phyloP scores from a whole-genome alignment of 1,284 basidiomycete genomes.

The Naganishia liquefaciens region DNA sequence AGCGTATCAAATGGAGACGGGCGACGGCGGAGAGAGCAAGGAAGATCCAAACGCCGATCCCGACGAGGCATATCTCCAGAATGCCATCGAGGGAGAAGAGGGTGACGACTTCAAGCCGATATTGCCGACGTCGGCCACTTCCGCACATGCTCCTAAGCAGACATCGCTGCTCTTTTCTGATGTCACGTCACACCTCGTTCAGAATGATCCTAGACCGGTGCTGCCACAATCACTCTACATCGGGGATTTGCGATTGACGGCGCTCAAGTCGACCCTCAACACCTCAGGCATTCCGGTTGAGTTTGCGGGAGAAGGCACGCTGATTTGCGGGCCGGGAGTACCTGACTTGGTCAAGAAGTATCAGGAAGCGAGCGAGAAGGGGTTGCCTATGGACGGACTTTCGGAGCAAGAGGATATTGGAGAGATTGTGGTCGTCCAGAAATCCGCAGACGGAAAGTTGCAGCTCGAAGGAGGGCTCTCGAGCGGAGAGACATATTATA shows the following conservation, averaged over 20 bases:
- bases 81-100: conserved; percentile 28
- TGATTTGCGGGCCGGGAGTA: conserved; percentile 72
- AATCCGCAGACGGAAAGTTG: conserved; percentile 76
- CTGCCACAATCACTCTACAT: conserved; percentile 89
- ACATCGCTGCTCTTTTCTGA: conserved; percentile 6
- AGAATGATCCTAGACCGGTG: conserved; percentile 59
- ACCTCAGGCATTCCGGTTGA: conserved; percentile 79
- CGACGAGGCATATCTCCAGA: conserved; percentile 20
- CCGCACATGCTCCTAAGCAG: neutral
- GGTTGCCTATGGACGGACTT: conserved; percentile 56
- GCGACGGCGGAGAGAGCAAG: conserved; percentile 8
- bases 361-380: conserved; percentile 53
- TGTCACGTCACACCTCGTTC: neutral
- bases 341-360: conserved; percentile 59
- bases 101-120: conserved; percentile 23
- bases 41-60: conserved; percentile 31
- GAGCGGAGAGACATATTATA: conserved; percentile 77
- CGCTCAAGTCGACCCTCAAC: conserved; percentile 74
- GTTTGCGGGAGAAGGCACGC: conserved; percentile 88
- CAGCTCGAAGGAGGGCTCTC: conserved; percentile 78
- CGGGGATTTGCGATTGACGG: conserved; percentile 86
- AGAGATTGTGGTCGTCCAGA: conserved; percentile 81
- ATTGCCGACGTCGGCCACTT: conserved; percentile 45
- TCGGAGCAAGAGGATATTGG: conserved; percentile 57
- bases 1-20: conserved; percentile 29